phyloP scores from a whole-genome alignment of 2,329 filamentous ascomycete genomes.

The Xylaria sp. region DNA sequence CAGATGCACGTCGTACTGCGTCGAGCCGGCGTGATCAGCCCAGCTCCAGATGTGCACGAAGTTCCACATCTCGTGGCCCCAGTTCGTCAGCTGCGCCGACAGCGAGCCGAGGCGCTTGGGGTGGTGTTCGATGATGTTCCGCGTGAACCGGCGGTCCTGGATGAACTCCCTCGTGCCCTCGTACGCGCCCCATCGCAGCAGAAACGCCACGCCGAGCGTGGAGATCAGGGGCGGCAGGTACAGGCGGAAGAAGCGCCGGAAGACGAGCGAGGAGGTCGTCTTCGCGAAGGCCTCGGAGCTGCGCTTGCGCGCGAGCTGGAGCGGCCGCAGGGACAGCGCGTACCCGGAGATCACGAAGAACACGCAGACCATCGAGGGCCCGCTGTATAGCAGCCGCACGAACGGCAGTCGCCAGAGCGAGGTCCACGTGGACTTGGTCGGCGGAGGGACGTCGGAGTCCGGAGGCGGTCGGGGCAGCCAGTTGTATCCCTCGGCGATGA shows the following conservation, averaged over 20 bases:
- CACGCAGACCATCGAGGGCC: conserved; percentile 67
- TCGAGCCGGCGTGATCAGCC: conserved; percentile 60
- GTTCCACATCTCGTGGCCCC: conserved; percentile 60
- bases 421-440: conserved; percentile 52
- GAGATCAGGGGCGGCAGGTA: conserved; percentile 64
- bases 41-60: conserved; percentile 65
- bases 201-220: conserved; percentile 59
- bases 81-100: conserved; percentile 58
- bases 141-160: conserved; percentile 56
- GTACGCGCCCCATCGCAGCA: conserved; percentile 60
- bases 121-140: conserved; percentile 63
- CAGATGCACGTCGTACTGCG: conserved; percentile 67
- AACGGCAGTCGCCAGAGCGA: conserved; percentile 64
- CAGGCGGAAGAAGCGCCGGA: conserved; percentile 63
- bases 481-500: conserved; percentile 60
- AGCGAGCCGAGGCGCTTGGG: conserved; percentile 53
- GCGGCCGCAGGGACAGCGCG: conserved; percentile 65
- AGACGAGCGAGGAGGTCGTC: conserved; percentile 62
- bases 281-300: conserved; percentile 51
- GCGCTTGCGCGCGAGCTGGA: conserved; percentile 55
- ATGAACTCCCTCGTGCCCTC: conserved; percentile 62
- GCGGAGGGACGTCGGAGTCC: conserved; percentile 4
- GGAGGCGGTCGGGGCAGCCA: conserved; percentile 24
- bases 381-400: conserved; percentile 64
- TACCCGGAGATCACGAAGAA: conserved; percentile 74